Conservation (phyloP, 176 grass and related monocot species). For the Eleusine indica region DNA sequence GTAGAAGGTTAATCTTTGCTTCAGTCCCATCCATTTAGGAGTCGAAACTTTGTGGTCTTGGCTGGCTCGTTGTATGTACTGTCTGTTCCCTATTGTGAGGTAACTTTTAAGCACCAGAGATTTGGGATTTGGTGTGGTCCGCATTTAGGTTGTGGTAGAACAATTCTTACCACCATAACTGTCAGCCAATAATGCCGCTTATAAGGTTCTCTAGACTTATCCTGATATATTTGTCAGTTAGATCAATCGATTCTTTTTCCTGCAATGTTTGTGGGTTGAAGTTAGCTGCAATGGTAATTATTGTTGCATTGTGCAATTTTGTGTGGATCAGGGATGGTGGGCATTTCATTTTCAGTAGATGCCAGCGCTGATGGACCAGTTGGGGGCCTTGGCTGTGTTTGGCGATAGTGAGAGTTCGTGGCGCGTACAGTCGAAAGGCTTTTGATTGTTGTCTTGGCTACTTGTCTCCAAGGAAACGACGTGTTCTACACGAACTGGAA, state of each 20-base stretch:
- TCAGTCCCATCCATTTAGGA: conserved; percentile 33
- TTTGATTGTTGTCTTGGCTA: neutral
- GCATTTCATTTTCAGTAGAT: conserved; percentile 1
- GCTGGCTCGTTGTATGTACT: conserved; percentile 16
- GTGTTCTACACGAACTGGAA: neutral
- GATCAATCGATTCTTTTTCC: neutral
- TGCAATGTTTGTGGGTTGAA: neutral
- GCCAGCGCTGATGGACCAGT: neutral
- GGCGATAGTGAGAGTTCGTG: conserved; percentile 23
- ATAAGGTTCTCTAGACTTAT: conserved; percentile 12
- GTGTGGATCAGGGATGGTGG: neutral
- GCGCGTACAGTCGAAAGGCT: neutral
- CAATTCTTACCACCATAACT: conserved; percentile 30
- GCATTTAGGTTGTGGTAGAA: conserved; percentile 34
- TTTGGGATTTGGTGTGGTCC: conserved; percentile 16
- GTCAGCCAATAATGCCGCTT: conserved; percentile 28
- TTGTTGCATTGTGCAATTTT: neutral
- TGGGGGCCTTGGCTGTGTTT: neutral
- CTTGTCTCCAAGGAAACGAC: neutral
- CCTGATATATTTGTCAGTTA: neutral
- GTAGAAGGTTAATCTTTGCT: conserved; percentile 18
- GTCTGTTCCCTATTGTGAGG: conserved; percentile 27
- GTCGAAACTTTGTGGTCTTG: conserved; percentile 20
- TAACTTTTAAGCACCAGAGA: conserved; percentile 15
- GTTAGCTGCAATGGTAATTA: neutral